phyloP scores from a whole-genome alignment of 768 basidiomycete genomes.

The Mycena kentingensis region DNA sequence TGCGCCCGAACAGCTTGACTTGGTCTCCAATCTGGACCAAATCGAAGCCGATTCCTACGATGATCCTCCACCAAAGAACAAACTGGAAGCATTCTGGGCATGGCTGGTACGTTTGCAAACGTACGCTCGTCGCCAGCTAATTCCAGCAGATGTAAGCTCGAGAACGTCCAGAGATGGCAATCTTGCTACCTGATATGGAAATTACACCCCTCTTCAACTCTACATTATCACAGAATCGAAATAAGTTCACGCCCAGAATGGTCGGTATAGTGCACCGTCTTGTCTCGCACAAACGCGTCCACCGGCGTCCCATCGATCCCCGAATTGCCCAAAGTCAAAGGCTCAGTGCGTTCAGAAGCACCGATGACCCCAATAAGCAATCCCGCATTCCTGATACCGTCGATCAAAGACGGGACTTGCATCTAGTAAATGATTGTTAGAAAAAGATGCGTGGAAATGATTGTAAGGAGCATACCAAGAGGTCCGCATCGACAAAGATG shows the following conservation, averaged over 20 bases:
- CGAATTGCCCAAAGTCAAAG: slow-evolving; percentile 36
- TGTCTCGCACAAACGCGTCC: slow-evolving; percentile 69
- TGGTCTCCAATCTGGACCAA: slow-evolving; percentile 65
- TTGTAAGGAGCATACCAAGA: slow-evolving; percentile 64
- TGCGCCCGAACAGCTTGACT: slow-evolving; percentile 76
- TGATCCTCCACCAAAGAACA: slow-evolving; percentile 71
- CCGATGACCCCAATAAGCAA: slow-evolving; percentile 86
- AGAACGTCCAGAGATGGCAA: too few species aligned
- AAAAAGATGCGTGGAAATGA: neutral
- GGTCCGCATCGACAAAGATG: slow-evolving; percentile 81
- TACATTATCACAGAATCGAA: slow-evolving; percentile 27
- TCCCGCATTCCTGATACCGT: slow-evolving; percentile 86
- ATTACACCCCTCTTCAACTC: too few species aligned
- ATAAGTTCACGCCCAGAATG: slow-evolving; percentile 52
- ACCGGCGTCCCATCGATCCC: slow-evolving; percentile 49
- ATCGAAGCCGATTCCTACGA: slow-evolving; percentile 72
- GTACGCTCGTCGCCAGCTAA: neutral
- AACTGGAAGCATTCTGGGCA: slow-evolving; percentile 69
- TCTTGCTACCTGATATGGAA: too few species aligned
- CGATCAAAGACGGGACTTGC: slow-evolving; percentile 86
- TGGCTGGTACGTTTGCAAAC: slow-evolving; percentile 63
- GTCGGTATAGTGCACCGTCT: slow-evolving; percentile 69
- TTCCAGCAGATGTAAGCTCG: neutral
- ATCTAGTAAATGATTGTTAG: slow-evolving; percentile 46
- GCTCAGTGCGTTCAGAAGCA: slow-evolving; percentile 45